These are phyloP conservation scores for Cladophialophora yegresii DNA, from an alignment of 2,329 filamentous ascomycete species.

Conservation along the genomic window DNA sequence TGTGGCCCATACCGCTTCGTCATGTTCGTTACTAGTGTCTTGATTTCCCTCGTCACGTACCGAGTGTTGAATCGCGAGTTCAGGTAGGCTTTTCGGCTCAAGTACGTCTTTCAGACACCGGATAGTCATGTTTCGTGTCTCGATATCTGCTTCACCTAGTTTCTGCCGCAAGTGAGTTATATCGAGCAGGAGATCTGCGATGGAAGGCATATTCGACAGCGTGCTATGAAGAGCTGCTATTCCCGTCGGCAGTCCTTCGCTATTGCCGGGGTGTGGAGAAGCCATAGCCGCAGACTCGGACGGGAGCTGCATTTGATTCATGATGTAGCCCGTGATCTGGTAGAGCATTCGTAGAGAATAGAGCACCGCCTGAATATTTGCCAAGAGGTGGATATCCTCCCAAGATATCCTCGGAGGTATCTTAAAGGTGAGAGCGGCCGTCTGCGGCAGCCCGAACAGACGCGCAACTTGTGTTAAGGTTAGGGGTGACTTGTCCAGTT, in stretches of 20 bases:
- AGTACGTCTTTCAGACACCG: neutral
- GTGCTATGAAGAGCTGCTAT: neutral
- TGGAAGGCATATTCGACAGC: constrained; percentile 24
- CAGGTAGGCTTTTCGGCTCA: neutral
- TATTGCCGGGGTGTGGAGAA: neutral
- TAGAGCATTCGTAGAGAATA: constrained; percentile 65
- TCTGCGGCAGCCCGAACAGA: constrained; percentile 18
- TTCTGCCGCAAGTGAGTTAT: constrained; percentile 16
- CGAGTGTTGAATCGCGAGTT: neutral
- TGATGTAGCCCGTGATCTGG: constrained; percentile 41
- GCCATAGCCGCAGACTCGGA: neutral
- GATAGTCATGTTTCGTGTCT: constrained; percentile 9
- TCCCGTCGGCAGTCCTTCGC: neutral
- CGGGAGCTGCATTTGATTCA: neutral
- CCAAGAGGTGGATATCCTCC: constrained; percentile 63
- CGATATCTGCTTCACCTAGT: constrained; percentile 4
- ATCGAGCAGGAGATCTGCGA: constrained; percentile 31
- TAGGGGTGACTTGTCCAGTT: constrained; percentile 9
- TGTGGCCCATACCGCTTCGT: constrained; percentile 10
- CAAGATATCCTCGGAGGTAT: constrained; percentile 47
- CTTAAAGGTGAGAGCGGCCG: neutral
- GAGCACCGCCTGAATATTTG: constrained; percentile 61
- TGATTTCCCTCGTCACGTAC: neutral
- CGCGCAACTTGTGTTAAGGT: neutral
- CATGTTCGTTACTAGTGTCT: neutral